Conservation (phyloP, 768 basidiomycete species). For the Rubroboletus pulcherrimus region DNA sequence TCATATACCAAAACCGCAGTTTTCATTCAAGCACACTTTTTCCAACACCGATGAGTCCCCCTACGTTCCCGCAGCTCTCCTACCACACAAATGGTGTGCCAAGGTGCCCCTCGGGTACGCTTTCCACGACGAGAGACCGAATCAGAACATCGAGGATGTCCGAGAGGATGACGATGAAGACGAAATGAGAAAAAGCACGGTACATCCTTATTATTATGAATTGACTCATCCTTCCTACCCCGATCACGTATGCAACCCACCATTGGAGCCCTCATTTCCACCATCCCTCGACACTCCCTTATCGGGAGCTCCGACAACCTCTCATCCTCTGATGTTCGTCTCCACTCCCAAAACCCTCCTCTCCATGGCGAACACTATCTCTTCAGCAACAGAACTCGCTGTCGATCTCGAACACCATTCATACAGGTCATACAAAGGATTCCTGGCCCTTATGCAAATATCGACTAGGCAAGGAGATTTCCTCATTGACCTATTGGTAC, state of each 20-base stretch:
- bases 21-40: conserved; percentile 55
- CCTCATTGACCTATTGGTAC: conserved; percentile 74
- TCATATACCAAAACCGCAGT: conserved; percentile 78
- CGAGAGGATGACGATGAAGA: conserved; percentile 20
- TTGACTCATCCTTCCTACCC: conserved; percentile 73
- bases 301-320: not conserved
- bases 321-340: conserved; percentile 62
- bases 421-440: conserved; percentile 79
- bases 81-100: conserved; percentile 79
- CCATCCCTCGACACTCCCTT: conserved; percentile 55
- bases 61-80: conserved; percentile 56
- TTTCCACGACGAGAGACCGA: conserved; percentile 30
- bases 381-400: conserved; percentile 70
- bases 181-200: conserved; percentile 24
- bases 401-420: conserved; percentile 95
- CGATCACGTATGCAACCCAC: conserved; percentile 54
- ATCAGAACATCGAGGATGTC: conserved; percentile 19
- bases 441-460: conserved; percentile 92
- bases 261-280: conserved; percentile 49
- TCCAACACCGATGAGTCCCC: conserved; percentile 54
- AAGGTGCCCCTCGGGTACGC: conserved; percentile 75
- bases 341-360: conserved; percentile 53
- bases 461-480: conserved; percentile 83
- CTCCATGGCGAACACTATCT: conserved; percentile 65
- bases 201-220: conserved; percentile 86